Evolutionary conservation across 805 yeast genomes (phyloP).

Genomic region (Nakazawaea siamensis): DNA sequence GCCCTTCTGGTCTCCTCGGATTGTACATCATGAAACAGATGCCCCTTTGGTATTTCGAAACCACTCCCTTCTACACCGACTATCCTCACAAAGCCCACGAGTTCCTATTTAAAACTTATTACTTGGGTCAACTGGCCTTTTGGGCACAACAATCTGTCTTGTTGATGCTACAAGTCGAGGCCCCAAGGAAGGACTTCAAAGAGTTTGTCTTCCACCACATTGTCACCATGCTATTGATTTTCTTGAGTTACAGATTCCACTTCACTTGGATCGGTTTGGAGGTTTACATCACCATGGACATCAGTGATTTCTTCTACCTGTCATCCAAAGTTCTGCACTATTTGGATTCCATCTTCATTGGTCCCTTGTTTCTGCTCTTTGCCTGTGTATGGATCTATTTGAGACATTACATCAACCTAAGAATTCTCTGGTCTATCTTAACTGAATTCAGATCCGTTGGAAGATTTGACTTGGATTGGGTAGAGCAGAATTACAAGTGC

Average conservation of each 20-base stretch:
- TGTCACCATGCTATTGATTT: slow-evolving; percentile 80
- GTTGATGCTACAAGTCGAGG: slow-evolving; percentile 75
- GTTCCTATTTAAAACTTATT: slow-evolving; percentile 66
- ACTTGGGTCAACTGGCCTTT: slow-evolving; percentile 88
- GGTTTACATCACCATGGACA: slow-evolving; percentile 91
- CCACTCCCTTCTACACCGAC: slow-evolving; percentile 66
- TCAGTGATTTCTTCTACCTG: slow-evolving; percentile 85
- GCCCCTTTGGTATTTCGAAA: slow-evolving; percentile 87
- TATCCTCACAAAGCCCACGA: slow-evolving; percentile 82
- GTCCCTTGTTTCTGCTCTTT: slow-evolving; percentile 63
- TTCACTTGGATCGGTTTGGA: slow-evolving; percentile 94
- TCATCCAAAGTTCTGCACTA: slow-evolving; percentile 82
- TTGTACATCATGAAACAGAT: slow-evolving; percentile 77
- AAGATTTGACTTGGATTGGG: slow-evolving; percentile 71
- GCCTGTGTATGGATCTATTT: slow-evolving; percentile 74
- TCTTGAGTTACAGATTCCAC: slow-evolving; percentile 86
- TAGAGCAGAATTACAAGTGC: slow-evolving; percentile 90
- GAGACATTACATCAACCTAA: slow-evolving; percentile 80
- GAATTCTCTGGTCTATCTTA: slow-evolving; percentile 73
- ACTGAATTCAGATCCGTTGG: slow-evolving; percentile 88
- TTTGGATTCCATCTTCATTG: slow-evolving; percentile 56
- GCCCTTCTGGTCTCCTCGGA: slow-evolving; percentile 78
- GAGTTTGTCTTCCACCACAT: slow-evolving; percentile 92
- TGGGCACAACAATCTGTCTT: slow-evolving; percentile 96
- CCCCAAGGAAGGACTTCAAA: slow-evolving; percentile 88